Base-by-base conservation (phyloP, 345 rosid species). In the Eucalyptus marginata region DNA sequence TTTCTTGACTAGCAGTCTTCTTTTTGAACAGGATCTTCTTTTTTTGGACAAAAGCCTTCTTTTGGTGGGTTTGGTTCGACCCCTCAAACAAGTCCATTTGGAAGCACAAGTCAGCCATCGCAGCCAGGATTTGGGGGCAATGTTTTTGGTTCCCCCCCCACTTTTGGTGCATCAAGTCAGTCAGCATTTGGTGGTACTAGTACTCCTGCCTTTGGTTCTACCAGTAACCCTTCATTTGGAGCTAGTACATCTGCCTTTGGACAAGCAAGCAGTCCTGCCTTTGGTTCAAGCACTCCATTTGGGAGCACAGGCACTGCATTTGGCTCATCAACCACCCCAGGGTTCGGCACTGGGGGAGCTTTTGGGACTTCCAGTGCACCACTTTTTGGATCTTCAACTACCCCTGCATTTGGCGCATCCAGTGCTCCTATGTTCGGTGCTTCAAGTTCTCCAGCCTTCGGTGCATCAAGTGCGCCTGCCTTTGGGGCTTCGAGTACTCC, bases 31-130 rank as follows among this genome's bases (percentile, higher is more conserved):
- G 99, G 96, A 25, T 89, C 95, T 88, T 94, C 97, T 90, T 89
- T 89, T 33, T 96, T 95, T 88, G 98, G 99, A 85, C 98, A 97
- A 91, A 96, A 95, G 91, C 90, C 96, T 90, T 92, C 93, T 64
- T 96, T 96, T 92, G 98, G 93, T 86, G 94, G 98, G 89, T 94
- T 96, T 92, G 96, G 97, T 56, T 93, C 99, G 79, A 89, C 93
- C 56, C 89, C 71, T 91, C 84, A 76, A 76, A 36, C 84, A 12
- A 40, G 84, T 89, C 91, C 94, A 7, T 93, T 93, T 52, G 92
- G 94, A 66, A 88, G 93, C 87, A 90, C 89, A 36, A 52, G 91
- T 56, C 84, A 76, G 47, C 84, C 84, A 40, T 76, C 84, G 22
- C 96, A 11, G 44, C 89, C 98, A 71, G 92, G 94, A 40, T 96